Conservation (phyloP, 164 flowering plant species). For the Annona cherimola region DNA sequence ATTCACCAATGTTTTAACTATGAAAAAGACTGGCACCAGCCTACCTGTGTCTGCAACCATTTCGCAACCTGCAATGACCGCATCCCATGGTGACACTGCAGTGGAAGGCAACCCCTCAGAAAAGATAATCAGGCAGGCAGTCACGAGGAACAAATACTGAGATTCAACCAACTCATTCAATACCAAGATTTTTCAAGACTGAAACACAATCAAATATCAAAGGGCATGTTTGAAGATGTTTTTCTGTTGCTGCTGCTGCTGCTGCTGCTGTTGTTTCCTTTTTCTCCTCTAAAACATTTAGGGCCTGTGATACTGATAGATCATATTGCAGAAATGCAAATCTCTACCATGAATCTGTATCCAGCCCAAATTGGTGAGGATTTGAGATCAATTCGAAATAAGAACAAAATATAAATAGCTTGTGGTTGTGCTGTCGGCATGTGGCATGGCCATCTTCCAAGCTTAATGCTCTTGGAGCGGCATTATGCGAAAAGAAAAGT, state of each 20-base stretch:
- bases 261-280: too few species aligned
- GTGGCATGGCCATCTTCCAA: too few species aligned
- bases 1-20: neutral
- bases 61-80: slow-evolving; percentile 84
- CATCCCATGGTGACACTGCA: slow-evolving; percentile 93
- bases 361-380: neutral
- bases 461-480: neutral
- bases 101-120: neutral
- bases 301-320: neutral
- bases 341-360: neutral
- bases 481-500: neutral
- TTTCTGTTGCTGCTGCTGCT: neutral
- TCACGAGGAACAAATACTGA: neutral
- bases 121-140: neutral
- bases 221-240: neutral
- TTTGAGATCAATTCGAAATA: neutral
- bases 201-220: neutral
- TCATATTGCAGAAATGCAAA: neutral
- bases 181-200: neutral
- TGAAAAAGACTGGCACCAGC: neutral
- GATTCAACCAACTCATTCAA: neutral
- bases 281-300: too few species aligned
- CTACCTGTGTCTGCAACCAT: slow-evolving; percentile 88
- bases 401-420: neutral
- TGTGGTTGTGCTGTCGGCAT: too few species aligned